Conservation (phyloP, 192 early-diverging fungal genomes). For the Funneliformis mosseae region DNA sequence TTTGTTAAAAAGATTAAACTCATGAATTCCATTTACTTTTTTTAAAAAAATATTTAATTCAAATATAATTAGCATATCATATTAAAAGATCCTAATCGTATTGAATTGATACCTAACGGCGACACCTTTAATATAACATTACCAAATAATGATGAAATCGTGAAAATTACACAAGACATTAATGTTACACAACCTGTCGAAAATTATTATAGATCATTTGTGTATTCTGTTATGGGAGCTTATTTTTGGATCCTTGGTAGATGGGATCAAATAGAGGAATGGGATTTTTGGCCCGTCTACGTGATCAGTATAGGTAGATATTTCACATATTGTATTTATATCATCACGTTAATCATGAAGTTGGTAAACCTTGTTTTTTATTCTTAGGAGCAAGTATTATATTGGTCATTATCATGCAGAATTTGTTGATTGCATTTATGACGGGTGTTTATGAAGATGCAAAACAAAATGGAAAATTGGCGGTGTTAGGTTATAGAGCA, state of each 20-base stretch:
- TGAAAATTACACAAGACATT: neutral
- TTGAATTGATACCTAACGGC: neutral
- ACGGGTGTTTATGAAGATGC: neutral
- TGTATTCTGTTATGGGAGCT: neutral
- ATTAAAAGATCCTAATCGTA: neutral
- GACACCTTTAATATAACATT: neutral
- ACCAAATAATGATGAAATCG: neutral
- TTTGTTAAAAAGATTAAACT: neutral
- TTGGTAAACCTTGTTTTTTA: neutral
- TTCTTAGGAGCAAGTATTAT: neutral
- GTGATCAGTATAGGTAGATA: neutral
- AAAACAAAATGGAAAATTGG: neutral
- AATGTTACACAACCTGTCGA: neutral
- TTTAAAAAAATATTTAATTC: neutral
- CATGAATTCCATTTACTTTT: neutral
- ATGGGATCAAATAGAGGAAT: slow-evolving; percentile 8
- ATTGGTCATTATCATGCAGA: neutral
- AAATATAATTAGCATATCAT: neutral
- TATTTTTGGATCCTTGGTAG: slow-evolving; percentile 18
- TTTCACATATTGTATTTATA: neutral
- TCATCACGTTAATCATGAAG: neutral
- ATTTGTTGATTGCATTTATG: slow-evolving; percentile 23
- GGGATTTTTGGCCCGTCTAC: slow-evolving; percentile 17
- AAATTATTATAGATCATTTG: neutral
- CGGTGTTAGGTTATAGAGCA: neutral